Evolutionary conservation across 225 moss, liverwort and hornwort genomes (phyloP).

Genomic region (Asterella californica): DNA sequence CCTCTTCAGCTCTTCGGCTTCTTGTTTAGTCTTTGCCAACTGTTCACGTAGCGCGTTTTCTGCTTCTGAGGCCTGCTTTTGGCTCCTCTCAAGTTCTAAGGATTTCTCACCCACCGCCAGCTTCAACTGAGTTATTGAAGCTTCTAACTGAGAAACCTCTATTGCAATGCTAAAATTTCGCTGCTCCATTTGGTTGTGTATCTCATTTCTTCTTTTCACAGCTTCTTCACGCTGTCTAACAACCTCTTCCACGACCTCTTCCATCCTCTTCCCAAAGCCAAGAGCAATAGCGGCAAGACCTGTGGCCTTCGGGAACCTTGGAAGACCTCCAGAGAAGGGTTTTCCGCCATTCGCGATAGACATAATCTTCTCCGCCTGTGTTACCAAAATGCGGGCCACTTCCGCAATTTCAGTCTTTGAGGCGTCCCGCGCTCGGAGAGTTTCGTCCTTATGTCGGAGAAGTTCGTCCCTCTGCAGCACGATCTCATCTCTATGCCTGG

Average conservation of each 20-base stretch:
- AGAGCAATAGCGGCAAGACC: slow-evolving; percentile 90
- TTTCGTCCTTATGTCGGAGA: slow-evolving; percentile 44
- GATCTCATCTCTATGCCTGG: slow-evolving; percentile 58
- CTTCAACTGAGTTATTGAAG: slow-evolving; percentile 63
- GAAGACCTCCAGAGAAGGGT: slow-evolving; percentile 76
- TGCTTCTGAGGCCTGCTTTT: slow-evolving; percentile 70
- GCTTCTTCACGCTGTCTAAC: slow-evolving; percentile 74
- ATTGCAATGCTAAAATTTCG: slow-evolving; percentile 87
- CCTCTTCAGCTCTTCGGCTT: slow-evolving; percentile 46
- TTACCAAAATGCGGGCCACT: slow-evolving; percentile 74
- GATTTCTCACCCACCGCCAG: slow-evolving; percentile 54
- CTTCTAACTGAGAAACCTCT: slow-evolving; percentile 91
- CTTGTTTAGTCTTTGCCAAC: slow-evolving; percentile 46
- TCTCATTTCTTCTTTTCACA: slow-evolving; percentile 55
- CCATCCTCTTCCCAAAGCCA: slow-evolving; percentile 88
- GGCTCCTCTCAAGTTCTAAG: slow-evolving; percentile 61
- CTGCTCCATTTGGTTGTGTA: slow-evolving; percentile 82
- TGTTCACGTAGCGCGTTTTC: slow-evolving; percentile 60
- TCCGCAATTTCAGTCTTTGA: slow-evolving; percentile 71
- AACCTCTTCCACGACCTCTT: slow-evolving; percentile 90
- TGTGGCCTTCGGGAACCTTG: slow-evolving; percentile 64
- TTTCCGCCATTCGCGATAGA: slow-evolving; percentile 64
- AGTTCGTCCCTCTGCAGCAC: slow-evolving; percentile 61
- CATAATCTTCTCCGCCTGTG: slow-evolving; percentile 71
- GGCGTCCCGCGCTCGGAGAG: slow-evolving; percentile 51